A percentile compares a stretch with the other conserved stretches of the same genome.
phyloP scores from a whole-genome alignment of 163 green algal species.

The Chloromonas sp. region DNA sequence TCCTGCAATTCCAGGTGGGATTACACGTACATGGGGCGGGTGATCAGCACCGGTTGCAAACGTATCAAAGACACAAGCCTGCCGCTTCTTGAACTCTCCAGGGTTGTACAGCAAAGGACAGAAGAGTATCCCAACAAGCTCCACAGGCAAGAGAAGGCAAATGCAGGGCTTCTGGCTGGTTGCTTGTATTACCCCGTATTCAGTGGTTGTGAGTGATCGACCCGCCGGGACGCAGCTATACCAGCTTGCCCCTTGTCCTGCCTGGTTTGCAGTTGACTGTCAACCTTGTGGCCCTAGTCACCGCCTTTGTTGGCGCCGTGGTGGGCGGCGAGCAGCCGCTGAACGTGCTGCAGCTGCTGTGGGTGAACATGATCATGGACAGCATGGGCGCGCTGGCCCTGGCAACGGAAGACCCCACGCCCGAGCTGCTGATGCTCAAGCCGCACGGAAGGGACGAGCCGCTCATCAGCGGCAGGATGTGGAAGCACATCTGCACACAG shows the following conservation, averaged over 20 bases:
- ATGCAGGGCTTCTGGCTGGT: too few species aligned
- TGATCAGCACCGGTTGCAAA: background rate
- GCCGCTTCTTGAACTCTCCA: too few species aligned
- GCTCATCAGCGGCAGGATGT: slow-evolving; percentile 91
- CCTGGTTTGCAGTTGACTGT: slow-evolving; percentile 78
- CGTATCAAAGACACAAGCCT: too few species aligned
- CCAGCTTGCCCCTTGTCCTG: background rate
- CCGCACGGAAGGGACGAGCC: slow-evolving; percentile 81
- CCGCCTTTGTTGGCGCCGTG: slow-evolving; percentile 89
- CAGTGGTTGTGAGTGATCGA: too few species aligned
- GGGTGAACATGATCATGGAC: slow-evolving; percentile 99
- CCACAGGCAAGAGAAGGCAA: too few species aligned
- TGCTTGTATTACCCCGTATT: too few species aligned
- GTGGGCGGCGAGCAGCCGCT: slow-evolving; percentile 78
- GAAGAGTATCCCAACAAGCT: too few species aligned
- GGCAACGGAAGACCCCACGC: slow-evolving; percentile 89
- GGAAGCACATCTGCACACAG: slow-evolving; percentile 88
- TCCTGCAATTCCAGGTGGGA: slow-evolving; percentile 76
- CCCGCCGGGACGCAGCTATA: too few species aligned
- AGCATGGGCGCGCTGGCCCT: slow-evolving; percentile 73
- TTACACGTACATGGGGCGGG: background rate
- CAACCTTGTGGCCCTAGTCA: slow-evolving; percentile 92
- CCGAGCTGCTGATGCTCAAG: slow-evolving; percentile 65
- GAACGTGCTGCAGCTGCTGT: slow-evolving; percentile 94
- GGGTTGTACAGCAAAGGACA: too few species aligned